Percentiles rank a stretch among this genome's conserved stretches.
phyloP scores from a whole-genome alignment of 176 grass and related monocot genomes.

The Coix lacrymajobi region DNA sequence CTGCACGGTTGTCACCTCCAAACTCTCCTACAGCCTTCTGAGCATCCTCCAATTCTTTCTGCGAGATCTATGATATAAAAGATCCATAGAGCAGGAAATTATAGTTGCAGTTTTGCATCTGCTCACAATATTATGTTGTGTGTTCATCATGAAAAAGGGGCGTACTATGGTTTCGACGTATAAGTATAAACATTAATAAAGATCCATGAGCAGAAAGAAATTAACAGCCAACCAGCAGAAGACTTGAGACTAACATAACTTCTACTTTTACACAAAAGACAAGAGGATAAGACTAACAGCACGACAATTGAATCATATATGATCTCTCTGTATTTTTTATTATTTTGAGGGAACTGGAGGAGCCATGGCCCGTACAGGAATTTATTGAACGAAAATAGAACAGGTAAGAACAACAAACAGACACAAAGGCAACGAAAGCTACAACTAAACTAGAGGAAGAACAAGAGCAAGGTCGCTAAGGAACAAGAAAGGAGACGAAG shows the following conservation, averaged over 20 bases:
- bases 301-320: background rate
- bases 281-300: background rate
- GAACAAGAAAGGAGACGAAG: no score
- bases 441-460: no score
- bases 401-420: no score
- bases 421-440: no score
- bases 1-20: constrained; percentile 90
- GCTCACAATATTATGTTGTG: background rate
- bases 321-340: background rate
- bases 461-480: no score
- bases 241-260: background rate
- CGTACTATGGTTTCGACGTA: background rate
- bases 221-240: background rate
- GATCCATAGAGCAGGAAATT: constrained; percentile 6
- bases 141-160: background rate
- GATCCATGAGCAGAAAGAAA: constrained; percentile 11
- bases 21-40: constrained; percentile 84
- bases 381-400: no score
- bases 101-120: background rate
- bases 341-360: no score
- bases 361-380: no score
- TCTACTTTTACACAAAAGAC: background rate
- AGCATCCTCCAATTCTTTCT: constrained; percentile 80
- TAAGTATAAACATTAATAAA: background rate
- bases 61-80: constrained; percentile 60